These are phyloP conservation scores for Coniochaeta sp. DNA, from an alignment of 2,329 filamentous ascomycete genomes.

Conservation along the genomic window DNA sequence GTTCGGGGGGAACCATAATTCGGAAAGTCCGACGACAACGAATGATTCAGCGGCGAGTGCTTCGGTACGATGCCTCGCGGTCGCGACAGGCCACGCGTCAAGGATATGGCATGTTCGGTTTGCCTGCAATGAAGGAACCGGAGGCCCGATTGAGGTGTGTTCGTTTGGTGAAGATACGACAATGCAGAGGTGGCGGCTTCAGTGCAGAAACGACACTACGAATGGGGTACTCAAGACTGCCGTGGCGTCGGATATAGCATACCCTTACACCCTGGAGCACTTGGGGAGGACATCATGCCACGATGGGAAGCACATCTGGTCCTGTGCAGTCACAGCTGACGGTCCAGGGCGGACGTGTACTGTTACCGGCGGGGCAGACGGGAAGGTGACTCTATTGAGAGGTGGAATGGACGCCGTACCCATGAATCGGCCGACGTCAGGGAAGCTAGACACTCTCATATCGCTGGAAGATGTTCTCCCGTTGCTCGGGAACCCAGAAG, in stretches of 20 bases:
- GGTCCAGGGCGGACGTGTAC: slow-evolving; percentile 32
- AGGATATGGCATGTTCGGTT: slow-evolving; percentile 86
- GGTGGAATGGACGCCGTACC: slow-evolving; percentile 1
- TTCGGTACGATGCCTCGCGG: slow-evolving; percentile 46
- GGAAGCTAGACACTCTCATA: background rate
- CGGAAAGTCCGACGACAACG: slow-evolving; percentile 15
- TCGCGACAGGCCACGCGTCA: slow-evolving; percentile 78
- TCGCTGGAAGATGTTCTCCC: slow-evolving; percentile 19
- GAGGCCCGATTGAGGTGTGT: slow-evolving; percentile 31
- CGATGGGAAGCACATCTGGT: slow-evolving; percentile 87
- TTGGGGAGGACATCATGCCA: slow-evolving; percentile 57
- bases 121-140: slow-evolving; percentile 7
- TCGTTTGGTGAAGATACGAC: slow-evolving; percentile 85
- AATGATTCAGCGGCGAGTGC: slow-evolving; percentile 20
- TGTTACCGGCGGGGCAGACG: slow-evolving; percentile 81
- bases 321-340: slow-evolving; percentile 40
- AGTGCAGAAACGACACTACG: slow-evolving; percentile 3
- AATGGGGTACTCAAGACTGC: background rate
- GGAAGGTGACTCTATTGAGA: slow-evolving; percentile 49
- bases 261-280: slow-evolving; percentile 36
- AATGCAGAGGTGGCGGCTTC: slow-evolving; percentile 59
- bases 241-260: background rate
- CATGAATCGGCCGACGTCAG: background rate
- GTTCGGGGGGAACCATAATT: slow-evolving; percentile 41
- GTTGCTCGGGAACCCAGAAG: slow-evolving; percentile 9